A percentile compares a stretch with the other conserved stretches of the same genome.
Evolutionary conservation across 495 filamentous ascomycete species (phyloP).

Genomic region (Neurospora pannonica): DNA sequence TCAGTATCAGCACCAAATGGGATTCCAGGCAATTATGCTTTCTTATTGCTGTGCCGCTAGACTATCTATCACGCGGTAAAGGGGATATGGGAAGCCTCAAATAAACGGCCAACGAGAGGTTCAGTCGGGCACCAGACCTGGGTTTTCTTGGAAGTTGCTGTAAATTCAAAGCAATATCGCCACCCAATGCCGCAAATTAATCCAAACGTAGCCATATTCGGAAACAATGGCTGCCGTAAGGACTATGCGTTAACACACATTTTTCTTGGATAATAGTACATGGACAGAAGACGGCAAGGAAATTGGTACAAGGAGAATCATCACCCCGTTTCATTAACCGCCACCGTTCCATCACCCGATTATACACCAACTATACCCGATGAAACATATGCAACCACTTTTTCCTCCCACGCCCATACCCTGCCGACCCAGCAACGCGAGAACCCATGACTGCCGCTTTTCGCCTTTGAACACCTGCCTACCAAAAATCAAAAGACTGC

Average conservation of each 20-base stretch:
- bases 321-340: background rate
- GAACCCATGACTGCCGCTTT: background rate
- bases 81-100: too few species aligned
- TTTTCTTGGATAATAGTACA: background rate
- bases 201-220: background rate
- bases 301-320: background rate
- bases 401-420: background rate
- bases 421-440: background rate
- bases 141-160: background rate
- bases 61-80: too few species aligned
- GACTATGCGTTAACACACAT: background rate
- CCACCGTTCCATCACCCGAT: background rate
- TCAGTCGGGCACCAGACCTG: background rate
- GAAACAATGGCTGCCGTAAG: background rate
- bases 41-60: background rate
- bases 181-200: background rate
- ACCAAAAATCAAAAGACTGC: background rate
- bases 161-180: background rate
- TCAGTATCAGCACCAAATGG: background rate
- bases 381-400: background rate
- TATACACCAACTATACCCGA: background rate
- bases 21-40: background rate
- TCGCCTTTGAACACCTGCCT: background rate
- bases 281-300: background rate
- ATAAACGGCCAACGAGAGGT: too few species aligned